A percentile compares a stretch with the other conserved stretches of the same genome.
Evolutionary conservation across 169 alveolate genomes (phyloP).

Genomic region (Eimeria sp.): DNA sequence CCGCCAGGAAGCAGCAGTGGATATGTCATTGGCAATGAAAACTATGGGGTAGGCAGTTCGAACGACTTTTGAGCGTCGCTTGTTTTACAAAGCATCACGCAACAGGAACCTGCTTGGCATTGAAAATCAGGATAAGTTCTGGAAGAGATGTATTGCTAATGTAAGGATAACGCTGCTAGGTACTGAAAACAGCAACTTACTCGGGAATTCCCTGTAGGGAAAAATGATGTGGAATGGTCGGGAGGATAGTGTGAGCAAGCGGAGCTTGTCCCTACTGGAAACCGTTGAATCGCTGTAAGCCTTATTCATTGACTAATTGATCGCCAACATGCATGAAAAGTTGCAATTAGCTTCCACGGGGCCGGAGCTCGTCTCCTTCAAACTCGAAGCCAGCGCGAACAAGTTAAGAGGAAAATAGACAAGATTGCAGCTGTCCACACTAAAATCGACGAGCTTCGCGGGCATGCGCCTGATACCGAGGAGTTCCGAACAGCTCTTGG

Average conservation of each 20-base stretch:
- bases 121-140: constrained; percentile 59
- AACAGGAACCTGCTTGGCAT: constrained; percentile 74
- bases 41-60: constrained; percentile 62
- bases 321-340: not conserved
- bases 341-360: constrained; percentile 47
- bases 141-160: constrained; percentile 61
- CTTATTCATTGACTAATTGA: not conserved
- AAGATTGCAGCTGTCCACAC: constrained; percentile 70
- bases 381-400: constrained; percentile 80
- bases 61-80: not conserved
- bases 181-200: not conserved
- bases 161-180: not conserved
- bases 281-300: constrained; percentile 70
- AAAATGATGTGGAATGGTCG: constrained; percentile 63
- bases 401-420: constrained; percentile 66
- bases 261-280: constrained; percentile 60
- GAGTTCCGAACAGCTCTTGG: constrained; percentile 69
- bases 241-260: constrained; percentile 75
- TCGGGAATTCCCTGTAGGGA: not conserved
- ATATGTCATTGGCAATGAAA: constrained; percentile 77
- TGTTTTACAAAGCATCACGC: not conserved
- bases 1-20: constrained; percentile 78
- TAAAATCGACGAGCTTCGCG: constrained; percentile 72
- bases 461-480: constrained; percentile 66
- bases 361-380: constrained; percentile 73